These are phyloP conservation scores for Casaregolazyma suthepensis DNA, from an alignment of 1,139 yeast species.

Conservation along the genomic window DNA sequence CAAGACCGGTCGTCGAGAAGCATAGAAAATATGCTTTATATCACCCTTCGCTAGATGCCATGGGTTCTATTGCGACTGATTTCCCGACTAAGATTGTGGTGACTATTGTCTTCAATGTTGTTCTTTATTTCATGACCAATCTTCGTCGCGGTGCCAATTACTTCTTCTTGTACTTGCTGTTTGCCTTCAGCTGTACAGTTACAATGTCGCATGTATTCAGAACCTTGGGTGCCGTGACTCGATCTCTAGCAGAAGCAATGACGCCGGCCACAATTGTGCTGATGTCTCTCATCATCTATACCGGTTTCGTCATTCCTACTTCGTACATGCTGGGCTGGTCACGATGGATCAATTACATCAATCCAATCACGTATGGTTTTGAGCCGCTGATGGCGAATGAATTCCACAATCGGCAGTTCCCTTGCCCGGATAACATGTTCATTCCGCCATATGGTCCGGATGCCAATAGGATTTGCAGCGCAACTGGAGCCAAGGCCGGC, in stretches of 20 bases:
- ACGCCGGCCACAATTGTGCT: constrained; percentile 55
- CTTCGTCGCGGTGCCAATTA: constrained; percentile 55
- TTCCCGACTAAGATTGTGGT: constrained; percentile 49
- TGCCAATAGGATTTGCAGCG: constrained; percentile 42
- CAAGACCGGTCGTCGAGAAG: constrained; percentile 55
- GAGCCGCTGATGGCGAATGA: constrained; percentile 55
- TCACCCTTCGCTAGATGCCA: constrained; percentile 62
- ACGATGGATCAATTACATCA: constrained; percentile 53
- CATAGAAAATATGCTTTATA: constrained; percentile 60
- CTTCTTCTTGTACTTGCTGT: constrained; percentile 51
- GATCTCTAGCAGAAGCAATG: constrained; percentile 53
- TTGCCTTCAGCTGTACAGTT: constrained; percentile 43
- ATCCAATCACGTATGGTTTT: constrained; percentile 53
- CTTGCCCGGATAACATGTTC: constrained; percentile 39
- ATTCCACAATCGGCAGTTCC: constrained; percentile 45
- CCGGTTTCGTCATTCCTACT: constrained; percentile 56
- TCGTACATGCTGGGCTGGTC: constrained; percentile 60
- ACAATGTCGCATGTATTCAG: constrained; percentile 56
- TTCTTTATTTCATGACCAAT: constrained; percentile 53
- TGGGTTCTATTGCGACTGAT: constrained; percentile 53
- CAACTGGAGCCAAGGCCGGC: constrained; percentile 45
- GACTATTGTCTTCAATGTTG: constrained; percentile 41
- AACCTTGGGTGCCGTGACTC: constrained; percentile 52
- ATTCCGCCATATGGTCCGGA: constrained; percentile 44
- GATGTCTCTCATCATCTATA: constrained; percentile 47